Evolutionary conservation across 805 yeast genomes (phyloP).

Genomic region (Monosporozyma servazzii): DNA sequence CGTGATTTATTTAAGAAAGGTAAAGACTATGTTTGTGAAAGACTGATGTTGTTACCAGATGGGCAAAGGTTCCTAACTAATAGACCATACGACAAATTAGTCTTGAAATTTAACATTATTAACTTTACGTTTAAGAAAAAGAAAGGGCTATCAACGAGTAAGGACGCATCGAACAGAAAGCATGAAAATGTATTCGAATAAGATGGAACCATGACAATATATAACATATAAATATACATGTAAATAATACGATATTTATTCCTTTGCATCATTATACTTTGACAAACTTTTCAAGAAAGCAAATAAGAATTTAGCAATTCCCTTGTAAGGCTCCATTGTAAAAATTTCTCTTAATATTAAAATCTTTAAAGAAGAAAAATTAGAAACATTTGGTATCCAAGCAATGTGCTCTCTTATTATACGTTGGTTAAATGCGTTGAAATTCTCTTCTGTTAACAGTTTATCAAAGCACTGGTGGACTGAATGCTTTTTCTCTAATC

Average conservation of each 20-base stretch:
- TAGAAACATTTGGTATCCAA: constrained; percentile 15
- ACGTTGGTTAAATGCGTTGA: constrained; percentile 11
- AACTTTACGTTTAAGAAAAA: constrained; percentile 31
- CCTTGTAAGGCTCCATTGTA: constrained; percentile 35
- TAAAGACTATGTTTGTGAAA: constrained; percentile 31
- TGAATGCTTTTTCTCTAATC: constrained; percentile 7
- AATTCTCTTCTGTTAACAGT: constrained; percentile 17
- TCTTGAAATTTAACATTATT: constrained; percentile 43
- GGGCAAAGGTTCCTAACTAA: constrained; percentile 36
- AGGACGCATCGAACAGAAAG: neutral
- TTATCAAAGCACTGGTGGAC: constrained; percentile 4
- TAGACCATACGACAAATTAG: constrained; percentile 41
- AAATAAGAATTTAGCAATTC: constrained; percentile 42
- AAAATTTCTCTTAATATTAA: constrained; percentile 34
- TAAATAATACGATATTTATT: neutral
- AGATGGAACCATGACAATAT: neutral
- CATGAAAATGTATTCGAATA: neutral
- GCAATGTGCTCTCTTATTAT: neutral
- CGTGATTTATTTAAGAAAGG: constrained; percentile 32
- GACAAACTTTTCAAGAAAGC: constrained; percentile 45
- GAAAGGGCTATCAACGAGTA: neutral
- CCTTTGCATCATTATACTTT: constrained; percentile 8
- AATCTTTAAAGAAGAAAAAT: constrained; percentile 39
- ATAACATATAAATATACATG: neutral
- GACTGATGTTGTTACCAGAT: constrained; percentile 27